These are phyloP conservation scores for Metschnikowia lunata DNA, from an alignment of 805 yeast species.

Conservation along the genomic window DNA sequence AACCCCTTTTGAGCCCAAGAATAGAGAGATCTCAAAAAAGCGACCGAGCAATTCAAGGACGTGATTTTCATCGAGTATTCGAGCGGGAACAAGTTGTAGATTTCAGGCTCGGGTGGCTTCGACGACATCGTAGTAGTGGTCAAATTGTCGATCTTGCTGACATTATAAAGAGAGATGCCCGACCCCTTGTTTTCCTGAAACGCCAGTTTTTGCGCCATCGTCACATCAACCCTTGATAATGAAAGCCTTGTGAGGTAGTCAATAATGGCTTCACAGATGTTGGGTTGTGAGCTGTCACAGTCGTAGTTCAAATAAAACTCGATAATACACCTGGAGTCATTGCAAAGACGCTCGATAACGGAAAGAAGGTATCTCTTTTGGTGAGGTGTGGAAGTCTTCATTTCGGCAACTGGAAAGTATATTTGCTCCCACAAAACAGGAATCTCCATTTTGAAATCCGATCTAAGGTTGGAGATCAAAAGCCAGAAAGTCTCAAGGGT, in stretches of 20 bases:
- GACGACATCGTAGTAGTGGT: conserved; percentile 63
- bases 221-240: conserved; percentile 63
- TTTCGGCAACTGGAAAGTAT: conserved; percentile 89
- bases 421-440: conserved; percentile 92
- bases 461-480: conserved; percentile 73
- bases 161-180: conserved; percentile 69
- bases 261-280: conserved; percentile 77
- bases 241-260: conserved; percentile 74
- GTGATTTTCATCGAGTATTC: conserved; percentile 83
- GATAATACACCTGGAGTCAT: conserved; percentile 84
- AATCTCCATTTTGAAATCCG: conserved; percentile 86
- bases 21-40: conserved; percentile 73
- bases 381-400: conserved; percentile 86
- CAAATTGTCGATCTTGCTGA: conserved; percentile 68
- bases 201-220: conserved; percentile 60
- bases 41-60: conserved; percentile 75
- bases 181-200: conserved; percentile 38
- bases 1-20: conserved; percentile 77
- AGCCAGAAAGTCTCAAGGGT: conserved; percentile 93
- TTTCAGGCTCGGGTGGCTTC: conserved; percentile 52
- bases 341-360: conserved; percentile 75
- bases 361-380: conserved; percentile 85
- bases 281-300: conserved; percentile 78
- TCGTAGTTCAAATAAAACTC: conserved; percentile 94
- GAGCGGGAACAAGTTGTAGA: conserved; percentile 55